Conservation (phyloP, 805 yeast species). For the Yarrowia porcina region DNA sequence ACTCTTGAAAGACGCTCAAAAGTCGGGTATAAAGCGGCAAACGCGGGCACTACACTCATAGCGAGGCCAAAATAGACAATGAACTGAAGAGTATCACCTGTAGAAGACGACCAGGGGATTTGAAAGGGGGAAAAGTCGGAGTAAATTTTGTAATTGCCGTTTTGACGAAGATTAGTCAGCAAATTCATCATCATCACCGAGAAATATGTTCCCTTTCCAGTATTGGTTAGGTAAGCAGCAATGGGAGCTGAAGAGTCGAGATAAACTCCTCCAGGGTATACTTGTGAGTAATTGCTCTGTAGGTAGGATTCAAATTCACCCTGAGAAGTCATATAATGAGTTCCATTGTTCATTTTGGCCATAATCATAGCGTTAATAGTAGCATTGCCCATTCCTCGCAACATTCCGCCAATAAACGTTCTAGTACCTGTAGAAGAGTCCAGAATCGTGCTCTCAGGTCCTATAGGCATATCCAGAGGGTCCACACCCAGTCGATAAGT, state of each 20-base stretch:
- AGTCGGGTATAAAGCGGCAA: slow-evolving; percentile 39
- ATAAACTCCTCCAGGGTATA: slow-evolving; percentile 39
- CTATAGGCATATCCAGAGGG: slow-evolving; percentile 27
- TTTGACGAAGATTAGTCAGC: slow-evolving; percentile 34
- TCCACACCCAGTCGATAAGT: slow-evolving; percentile 20
- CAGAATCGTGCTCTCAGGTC: slow-evolving; percentile 24
- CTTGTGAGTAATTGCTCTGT: slow-evolving; percentile 30
- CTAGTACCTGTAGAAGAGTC: slow-evolving; percentile 21
- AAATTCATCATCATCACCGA: slow-evolving; percentile 36
- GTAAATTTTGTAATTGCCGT: slow-evolving; percentile 34
- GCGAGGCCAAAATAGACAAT: slow-evolving; percentile 39
- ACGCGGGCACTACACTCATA: slow-evolving; percentile 40
- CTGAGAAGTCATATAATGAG: slow-evolving; percentile 24
- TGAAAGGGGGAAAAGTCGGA: slow-evolving; percentile 39
- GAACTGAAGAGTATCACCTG: slow-evolving; percentile 40
- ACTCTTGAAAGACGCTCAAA: slow-evolving; percentile 38
- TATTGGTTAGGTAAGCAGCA: slow-evolving; percentile 35
- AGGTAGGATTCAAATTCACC: slow-evolving; percentile 32
- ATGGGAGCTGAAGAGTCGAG: slow-evolving; percentile 31
- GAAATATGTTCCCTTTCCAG: slow-evolving; percentile 30
- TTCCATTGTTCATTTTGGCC: slow-evolving; percentile 27
- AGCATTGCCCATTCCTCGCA: slow-evolving; percentile 18
- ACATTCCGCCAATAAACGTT: slow-evolving; percentile 25
- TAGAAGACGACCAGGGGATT: slow-evolving; percentile 36
- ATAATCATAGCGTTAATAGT: slow-evolving; percentile 19